Evolutionary conservation across 257 asterid genomes (phyloP).

Genomic region (Jacaranda mimosifolia): DNA sequence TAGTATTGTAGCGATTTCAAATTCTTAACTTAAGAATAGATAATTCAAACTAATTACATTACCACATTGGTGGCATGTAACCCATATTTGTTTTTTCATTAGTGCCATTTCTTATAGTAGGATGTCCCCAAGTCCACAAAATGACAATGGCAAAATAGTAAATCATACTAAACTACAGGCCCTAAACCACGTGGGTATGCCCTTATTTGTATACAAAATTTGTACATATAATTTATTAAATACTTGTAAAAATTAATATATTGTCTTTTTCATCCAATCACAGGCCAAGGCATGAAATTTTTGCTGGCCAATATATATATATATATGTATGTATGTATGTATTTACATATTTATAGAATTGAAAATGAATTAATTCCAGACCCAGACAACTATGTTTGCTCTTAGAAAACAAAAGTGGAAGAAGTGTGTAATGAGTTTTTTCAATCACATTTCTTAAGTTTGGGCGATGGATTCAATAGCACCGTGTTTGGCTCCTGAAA

Average conservation of each 20-base stretch:
- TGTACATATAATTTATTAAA: background rate
- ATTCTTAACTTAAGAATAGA: background rate
- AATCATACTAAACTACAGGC: conserved; percentile 3
- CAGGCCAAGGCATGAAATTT: conserved; percentile 14
- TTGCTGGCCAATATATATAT: background rate
- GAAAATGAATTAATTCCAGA: conserved; percentile 24
- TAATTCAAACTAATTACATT: background rate
- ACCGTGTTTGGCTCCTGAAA: conserved; percentile 41
- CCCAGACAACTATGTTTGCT: conserved; percentile 26
- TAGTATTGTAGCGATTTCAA: too few relatives aligned
- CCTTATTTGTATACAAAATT: background rate
- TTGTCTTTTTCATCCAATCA: conserved; percentile 20
- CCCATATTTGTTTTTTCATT: background rate
- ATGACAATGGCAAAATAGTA: conserved; percentile 24
- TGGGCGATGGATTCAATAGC: conserved; percentile 48
- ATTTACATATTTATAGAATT: background rate
- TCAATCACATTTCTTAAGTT: conserved; percentile 36
- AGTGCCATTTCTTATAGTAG: background rate
- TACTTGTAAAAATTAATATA: background rate
- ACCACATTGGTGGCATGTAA: too few relatives aligned
- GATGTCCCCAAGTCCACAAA: background rate
- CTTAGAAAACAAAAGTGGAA: conserved; percentile 19
- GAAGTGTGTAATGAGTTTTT: conserved; percentile 31
- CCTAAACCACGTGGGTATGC: conserved; percentile 6
- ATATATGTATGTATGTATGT: background rate